Evolutionary conservation across 345 rosid genomes (phyloP), one percentile per base, ranked within the genome.

Genomic region (Iberis pinnata): DNA sequence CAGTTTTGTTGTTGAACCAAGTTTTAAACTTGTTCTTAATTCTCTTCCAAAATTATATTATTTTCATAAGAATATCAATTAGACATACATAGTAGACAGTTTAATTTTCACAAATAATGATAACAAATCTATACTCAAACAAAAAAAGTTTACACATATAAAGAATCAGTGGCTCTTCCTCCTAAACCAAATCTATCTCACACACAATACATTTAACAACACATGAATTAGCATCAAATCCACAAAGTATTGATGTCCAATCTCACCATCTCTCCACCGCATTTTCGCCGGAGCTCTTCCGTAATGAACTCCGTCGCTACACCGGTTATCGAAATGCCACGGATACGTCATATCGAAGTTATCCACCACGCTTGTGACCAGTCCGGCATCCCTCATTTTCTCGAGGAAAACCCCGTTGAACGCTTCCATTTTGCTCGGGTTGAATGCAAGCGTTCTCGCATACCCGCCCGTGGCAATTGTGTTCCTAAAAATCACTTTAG

Each of bases 231-330:
- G 72, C 98, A 92, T 88, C 45, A 92, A 71, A 72, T 92, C 98
- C n/a, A 88, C 98, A 25, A 88, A 92, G 60, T 92, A 92, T 64
- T 92, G 95, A 74, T 92, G 98, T 38, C 98, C 98, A 1, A 88
- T 83, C 68, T 78, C 76, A 18, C 98, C 98, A 16, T 92, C 98
- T 63, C 78, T 81, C 97, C 97, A 92, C 61, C 55, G 64, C 88
- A 76, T 76, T 79, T 85, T 83, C 4, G 64, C 69, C 0, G 97
- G 97, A 42, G 84, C 80, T 60, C 98, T 79, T 13, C 98, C 98
- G 14, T 92, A 92, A 58, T 92, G 97, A 11, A 92, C 97, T 0
- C 98, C 98, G 17, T 92, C 95, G 3, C 72, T 92, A 63, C 97
- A 88, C 35, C 95, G 66, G 49, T 85, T 88, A 73, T 92, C 93